phyloP scores from a whole-genome alignment of 176 grass and related monocot species.

The Rhynchospora pubera region DNA sequence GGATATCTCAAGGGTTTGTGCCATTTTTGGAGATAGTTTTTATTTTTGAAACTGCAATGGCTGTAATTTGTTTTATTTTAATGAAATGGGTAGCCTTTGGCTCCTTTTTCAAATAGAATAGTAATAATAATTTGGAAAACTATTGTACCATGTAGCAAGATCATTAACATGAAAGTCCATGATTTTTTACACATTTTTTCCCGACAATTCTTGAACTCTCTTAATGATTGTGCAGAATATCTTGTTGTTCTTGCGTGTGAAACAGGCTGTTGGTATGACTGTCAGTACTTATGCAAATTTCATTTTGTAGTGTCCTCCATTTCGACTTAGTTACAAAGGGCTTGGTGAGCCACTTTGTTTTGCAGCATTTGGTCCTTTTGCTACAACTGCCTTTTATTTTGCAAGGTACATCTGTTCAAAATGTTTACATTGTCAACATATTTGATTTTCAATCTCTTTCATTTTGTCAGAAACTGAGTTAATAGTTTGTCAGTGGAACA shows the following conservation, averaged over 20 bases:
- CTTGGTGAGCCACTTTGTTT: slow-evolving; percentile 90
- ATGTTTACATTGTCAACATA: slow-evolving; percentile 5
- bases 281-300: background rate
- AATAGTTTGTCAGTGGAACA: slow-evolving; percentile 39
- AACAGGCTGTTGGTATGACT: background rate
- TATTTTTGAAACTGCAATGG: too few species aligned
- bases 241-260: background rate
- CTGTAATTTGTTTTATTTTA: too few species aligned
- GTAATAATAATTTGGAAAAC: background rate
- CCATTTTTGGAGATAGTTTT: too few species aligned
- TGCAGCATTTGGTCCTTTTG: slow-evolving; percentile 84
- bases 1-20: too few species aligned
- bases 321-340: slow-evolving; percentile 79
- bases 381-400: slow-evolving; percentile 82
- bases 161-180: background rate
- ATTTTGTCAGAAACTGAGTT: slow-evolving; percentile 12
- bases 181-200: background rate
- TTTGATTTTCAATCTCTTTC: background rate
- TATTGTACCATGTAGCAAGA: background rate
- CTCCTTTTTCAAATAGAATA: too few species aligned
- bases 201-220: background rate
- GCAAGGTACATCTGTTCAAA: slow-evolving; percentile 40
- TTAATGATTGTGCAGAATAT: background rate
- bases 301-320: slow-evolving; percentile 68
- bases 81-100: too few species aligned